These are phyloP conservation scores for Tylopilus sp. DNA, from an alignment of 1,284 basidiomycete genomes.

Conservation along the genomic window DNA sequence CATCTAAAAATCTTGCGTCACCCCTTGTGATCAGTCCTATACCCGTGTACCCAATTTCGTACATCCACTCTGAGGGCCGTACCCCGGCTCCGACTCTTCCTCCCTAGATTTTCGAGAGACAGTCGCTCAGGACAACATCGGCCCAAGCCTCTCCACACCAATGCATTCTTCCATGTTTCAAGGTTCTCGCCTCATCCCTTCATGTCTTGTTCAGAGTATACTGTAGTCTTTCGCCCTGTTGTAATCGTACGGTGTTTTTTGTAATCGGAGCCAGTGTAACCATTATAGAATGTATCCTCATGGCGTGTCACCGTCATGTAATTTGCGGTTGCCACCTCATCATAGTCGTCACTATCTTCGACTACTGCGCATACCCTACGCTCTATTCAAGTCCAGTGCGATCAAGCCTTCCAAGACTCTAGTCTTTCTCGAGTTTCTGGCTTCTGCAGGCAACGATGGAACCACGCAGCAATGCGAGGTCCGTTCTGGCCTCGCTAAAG, in stretches of 20 bases:
- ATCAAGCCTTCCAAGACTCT: background rate
- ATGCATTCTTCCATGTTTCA: constrained; percentile 13
- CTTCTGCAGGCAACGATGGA: constrained; percentile 21
- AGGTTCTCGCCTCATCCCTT: constrained; percentile 1
- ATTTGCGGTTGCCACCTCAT: background rate
- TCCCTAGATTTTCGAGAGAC: constrained; percentile 8
- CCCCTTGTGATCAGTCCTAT: constrained; percentile 28
- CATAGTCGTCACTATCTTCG: background rate
- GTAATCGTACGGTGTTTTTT: constrained; percentile 11
- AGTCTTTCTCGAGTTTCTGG: background rate
- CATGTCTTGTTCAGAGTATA: constrained; percentile 12
- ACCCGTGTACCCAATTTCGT: constrained; percentile 29
- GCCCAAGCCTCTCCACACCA: background rate
- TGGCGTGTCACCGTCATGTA: no score
- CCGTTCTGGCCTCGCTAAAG: constrained; percentile 27
- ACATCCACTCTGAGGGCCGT: constrained; percentile 11
- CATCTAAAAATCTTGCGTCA: constrained; percentile 11
- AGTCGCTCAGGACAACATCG: background rate
- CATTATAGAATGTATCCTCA: constrained; percentile 1
- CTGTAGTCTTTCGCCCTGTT: constrained; percentile 18
- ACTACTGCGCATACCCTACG: background rate
- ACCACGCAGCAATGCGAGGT: constrained; percentile 14
- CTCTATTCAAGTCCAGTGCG: background rate
- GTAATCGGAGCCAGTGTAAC: constrained; percentile 3
- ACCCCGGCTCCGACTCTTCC: background rate